Evolutionary conservation across 805 yeast genomes (phyloP).

Genomic region (Suhomyces xylopsoci): DNA sequence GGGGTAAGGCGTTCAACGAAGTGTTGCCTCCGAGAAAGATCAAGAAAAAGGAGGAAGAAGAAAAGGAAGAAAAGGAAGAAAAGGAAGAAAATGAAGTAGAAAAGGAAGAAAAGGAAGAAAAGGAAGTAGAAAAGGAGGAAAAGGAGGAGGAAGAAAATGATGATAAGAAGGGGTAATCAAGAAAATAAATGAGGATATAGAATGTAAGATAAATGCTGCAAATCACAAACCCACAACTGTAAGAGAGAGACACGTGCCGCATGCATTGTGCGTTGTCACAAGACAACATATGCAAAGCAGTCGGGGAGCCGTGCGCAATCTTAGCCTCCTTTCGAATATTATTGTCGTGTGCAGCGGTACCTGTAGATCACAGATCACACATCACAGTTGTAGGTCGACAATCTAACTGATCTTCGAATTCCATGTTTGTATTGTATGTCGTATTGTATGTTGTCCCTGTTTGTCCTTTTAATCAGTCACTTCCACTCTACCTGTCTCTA

Average conservation of each 20-base stretch:
- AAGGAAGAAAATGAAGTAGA: too few species aligned
- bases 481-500: too few species aligned
- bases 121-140: constrained; percentile 4
- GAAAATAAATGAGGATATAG: background rate
- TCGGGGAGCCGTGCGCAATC: background rate
- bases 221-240: background rate
- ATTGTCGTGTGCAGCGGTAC: background rate
- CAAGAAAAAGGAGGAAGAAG: constrained; percentile 8
- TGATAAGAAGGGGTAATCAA: background rate
- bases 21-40: constrained; percentile 80
- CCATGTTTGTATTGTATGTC: too few species aligned
- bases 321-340: background rate
- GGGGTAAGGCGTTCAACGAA: constrained; percentile 85
- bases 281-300: background rate
- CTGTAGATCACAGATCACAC: background rate
- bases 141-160: background rate
- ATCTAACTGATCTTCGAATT: too few species aligned
- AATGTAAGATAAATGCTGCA: background rate
- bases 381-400: background rate
- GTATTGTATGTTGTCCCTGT: too few species aligned
- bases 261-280: background rate
- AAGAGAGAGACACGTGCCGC: background rate
- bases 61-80: constrained; percentile 4
- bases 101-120: background rate
- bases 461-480: too few species aligned